phyloP scores from a whole-genome alignment of 1,284 basidiomycete species.

The Phylloboletellus chloephorus region DNA sequence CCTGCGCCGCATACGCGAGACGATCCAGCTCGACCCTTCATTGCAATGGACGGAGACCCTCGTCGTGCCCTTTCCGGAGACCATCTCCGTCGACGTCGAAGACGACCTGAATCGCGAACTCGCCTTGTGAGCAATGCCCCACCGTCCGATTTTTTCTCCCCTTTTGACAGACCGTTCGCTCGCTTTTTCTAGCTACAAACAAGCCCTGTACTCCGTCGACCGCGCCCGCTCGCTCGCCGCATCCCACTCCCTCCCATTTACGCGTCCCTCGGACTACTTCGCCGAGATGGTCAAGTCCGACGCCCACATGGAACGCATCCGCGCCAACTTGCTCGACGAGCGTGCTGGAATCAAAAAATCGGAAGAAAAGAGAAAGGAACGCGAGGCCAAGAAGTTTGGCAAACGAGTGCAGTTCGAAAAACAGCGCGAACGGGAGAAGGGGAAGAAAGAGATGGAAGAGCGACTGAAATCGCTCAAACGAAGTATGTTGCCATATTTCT shows the following conservation, averaged over 20 bases:
- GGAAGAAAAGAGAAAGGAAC: conserved; percentile 87
- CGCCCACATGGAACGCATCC: conserved; percentile 95
- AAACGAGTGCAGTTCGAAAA: conserved; percentile 94
- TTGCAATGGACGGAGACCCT: conserved; percentile 87
- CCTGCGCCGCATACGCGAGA: conserved; percentile 74
- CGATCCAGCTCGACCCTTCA: conserved; percentile 70
- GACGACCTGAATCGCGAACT: conserved; percentile 93
- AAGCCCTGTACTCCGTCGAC: conserved; percentile 81
- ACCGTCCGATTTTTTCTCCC: neutral
- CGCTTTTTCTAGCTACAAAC: conserved; percentile 73
- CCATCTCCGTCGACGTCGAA: conserved; percentile 73
- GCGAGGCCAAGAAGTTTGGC: conserved; percentile 96
- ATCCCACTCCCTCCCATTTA: conserved; percentile 79
- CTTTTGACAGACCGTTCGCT: conserved; percentile 3
- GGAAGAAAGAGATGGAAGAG: conserved; percentile 83
- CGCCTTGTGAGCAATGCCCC: conserved; percentile 68
- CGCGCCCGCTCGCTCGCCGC: conserved; percentile 69
- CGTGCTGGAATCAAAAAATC: conserved; percentile 84
- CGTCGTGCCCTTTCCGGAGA: conserved; percentile 66
- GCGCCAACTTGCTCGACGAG: conserved; percentile 88
- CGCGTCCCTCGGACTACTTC: conserved; percentile 93
- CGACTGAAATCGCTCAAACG: conserved; percentile 80
- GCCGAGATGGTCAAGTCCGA: conserved; percentile 99
- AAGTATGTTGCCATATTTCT: conserved; percentile 44
- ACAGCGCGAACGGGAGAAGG: conserved; percentile 67